Evolutionary conservation across 164 flowering plant genomes (phyloP), one percentile per base, ranked within the genome.

Genomic region (Vitis rotundifolia): DNA sequence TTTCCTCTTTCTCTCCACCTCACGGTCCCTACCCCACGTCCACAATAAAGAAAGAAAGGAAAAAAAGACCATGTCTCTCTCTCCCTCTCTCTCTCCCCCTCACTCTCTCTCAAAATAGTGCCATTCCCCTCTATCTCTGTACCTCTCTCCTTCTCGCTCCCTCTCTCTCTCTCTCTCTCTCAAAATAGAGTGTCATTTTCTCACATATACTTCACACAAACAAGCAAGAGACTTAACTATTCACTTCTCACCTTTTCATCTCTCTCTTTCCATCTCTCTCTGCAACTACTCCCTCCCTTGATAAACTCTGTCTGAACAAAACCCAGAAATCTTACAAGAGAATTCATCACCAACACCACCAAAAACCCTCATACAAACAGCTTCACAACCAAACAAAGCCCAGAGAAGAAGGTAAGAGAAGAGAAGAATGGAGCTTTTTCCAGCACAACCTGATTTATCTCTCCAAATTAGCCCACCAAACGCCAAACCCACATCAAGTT

Each of bases 391-490:
- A 60, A 61, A 48, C 44, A 37, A 37, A 37, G 6, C 5, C 49
- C 53, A 71, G 16, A 67, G 55, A 15, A 11, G 48, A 54, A 59
- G n/a, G 53, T 65, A 37, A 37, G 44, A 37, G 7, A 6, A 49
- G 15, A 48, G 29, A 26, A 10, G 50, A 16, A 93, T 94, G 98
- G 97, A 94, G 89, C 81, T 91, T 2, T 94, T 92, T 56, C 95
- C 97, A 50, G 90, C 98, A 61, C 97, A 91, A 76, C 98, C 97
- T 28, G 98, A 94, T 78, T 80, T 94, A 61, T 91, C 98, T 14
- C 80, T 94, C 2, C 97, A 89, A 87, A 94, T 94, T 73, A 92
- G 97, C 74, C 97, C 92, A 5, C 98, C 98, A 51, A 89, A 79
- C 82, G 78, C 54, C 75, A 85, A 86, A 74, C 79, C 89, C 73